Conservation (phyloP, 352 stramenopile genomes). For the Plasmopara muralis region DNA sequence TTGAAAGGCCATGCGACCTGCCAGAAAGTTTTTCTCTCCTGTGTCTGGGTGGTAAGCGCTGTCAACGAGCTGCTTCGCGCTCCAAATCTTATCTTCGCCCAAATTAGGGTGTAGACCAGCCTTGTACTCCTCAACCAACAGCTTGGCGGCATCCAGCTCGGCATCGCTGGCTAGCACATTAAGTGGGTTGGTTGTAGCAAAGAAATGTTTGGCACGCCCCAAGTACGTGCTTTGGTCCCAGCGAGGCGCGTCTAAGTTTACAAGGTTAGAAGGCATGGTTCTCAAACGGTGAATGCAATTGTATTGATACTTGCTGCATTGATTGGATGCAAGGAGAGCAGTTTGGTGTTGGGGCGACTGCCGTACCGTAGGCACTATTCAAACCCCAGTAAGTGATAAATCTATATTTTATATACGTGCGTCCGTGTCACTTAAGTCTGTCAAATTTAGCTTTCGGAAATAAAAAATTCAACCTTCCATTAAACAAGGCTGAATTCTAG, state of each 20-base stretch:
- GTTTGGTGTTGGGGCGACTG: no score
- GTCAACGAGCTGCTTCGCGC: slow-evolving; percentile 81
- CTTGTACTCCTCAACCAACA: slow-evolving; percentile 64
- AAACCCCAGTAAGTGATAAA: no score
- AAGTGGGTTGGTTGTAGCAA: slow-evolving; percentile 84
- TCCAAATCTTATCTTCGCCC: slow-evolving; percentile 72
- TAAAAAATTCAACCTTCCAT: no score
- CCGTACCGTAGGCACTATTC: no score
- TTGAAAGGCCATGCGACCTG: slow-evolving; percentile 83
- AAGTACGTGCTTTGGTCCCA: slow-evolving; percentile 82
- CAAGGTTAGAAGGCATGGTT: slow-evolving; percentile 12
- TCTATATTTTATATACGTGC: no score
- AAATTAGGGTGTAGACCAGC: slow-evolving; percentile 27
- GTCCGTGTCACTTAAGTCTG: no score
- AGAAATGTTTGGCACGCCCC: slow-evolving; percentile 76
- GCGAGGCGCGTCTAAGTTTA: slow-evolving; percentile 62
- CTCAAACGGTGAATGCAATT: slow-evolving; percentile 4
- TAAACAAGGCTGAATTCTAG: no score
- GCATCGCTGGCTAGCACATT: slow-evolving; percentile 68
- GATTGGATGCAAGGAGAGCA: slow-evolving; percentile 14
- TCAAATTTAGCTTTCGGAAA: no score
- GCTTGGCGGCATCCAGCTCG: slow-evolving; percentile 71
- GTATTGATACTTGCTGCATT: slow-evolving; percentile 6
- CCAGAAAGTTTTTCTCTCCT: slow-evolving; percentile 82
- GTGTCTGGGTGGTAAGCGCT: slow-evolving; percentile 87